Conservation (phyloP, 768 basidiomycete species). For the Suillus subaureus region DNA sequence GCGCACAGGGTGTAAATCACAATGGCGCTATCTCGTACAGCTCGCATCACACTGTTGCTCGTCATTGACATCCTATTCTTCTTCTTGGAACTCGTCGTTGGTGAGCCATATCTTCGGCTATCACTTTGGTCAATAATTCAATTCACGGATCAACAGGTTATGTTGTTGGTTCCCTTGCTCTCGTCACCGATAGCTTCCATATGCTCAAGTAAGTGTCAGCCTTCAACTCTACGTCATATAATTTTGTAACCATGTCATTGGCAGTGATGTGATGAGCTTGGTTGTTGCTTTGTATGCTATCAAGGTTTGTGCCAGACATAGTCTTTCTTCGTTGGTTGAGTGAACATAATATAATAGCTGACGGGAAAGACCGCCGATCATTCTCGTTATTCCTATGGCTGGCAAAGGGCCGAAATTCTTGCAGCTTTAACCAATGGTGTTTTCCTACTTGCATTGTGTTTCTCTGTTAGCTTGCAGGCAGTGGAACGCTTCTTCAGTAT, state of each 20-base stretch:
- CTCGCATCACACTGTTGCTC: conserved; percentile 75
- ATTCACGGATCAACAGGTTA: conserved; percentile 56
- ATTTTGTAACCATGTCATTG: conserved; percentile 15
- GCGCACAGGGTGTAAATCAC: background rate
- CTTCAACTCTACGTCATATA: conserved; percentile 1
- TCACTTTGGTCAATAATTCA: background rate
- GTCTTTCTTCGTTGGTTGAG: background rate
- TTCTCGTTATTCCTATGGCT: conserved; percentile 92
- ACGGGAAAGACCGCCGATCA: conserved; percentile 59
- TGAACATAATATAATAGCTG: conserved; percentile 47
- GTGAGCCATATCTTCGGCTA: conserved; percentile 39
- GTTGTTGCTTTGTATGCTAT: conserved; percentile 97
- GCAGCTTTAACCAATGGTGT: conserved; percentile 96
- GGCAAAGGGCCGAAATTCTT: conserved; percentile 96
- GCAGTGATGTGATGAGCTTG: conserved; percentile 95
- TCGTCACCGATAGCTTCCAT: conserved; percentile 96
- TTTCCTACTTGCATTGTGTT: conserved; percentile 94
- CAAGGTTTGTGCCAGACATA: conserved; percentile 47
- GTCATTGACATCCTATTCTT: conserved; percentile 88
- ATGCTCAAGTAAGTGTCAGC: conserved; percentile 87
- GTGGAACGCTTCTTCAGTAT: conserved; percentile 86
- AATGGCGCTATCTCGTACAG: conserved; percentile 60
- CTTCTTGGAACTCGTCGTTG: conserved; percentile 80
- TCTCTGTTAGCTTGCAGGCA: conserved; percentile 93
- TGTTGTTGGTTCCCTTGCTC: conserved; percentile 90